Evolutionary conservation across 2,329 filamentous ascomycete genomes (phyloP), one percentile per base, ranked within the genome.

Genomic region (Chalara sp.): DNA sequence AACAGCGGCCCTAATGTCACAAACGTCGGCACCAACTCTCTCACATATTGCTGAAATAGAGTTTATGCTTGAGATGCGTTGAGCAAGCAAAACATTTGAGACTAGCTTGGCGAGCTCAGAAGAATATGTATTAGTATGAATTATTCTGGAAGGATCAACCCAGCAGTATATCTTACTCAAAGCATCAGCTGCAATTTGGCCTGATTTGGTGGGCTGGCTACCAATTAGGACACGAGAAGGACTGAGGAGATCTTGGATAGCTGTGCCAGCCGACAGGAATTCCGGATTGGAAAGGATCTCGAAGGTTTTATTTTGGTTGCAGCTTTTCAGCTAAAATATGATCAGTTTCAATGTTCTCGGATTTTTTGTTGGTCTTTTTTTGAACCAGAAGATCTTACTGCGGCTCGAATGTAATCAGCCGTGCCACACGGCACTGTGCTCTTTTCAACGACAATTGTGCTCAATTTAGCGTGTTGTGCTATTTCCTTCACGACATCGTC

Each of bases 201-300:
- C 86, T 2, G 76, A 70, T 1, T 74, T 66, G 0, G 84, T 87
- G 5, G 74, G 74, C 6, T 78, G 73, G 3, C 80, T 88, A 11
- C 87, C 87, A 63, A 92, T 89, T 41, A 92, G 73, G 11, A 92
- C 80, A 30, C 87, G 80, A 62, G 89, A 84, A 6, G 87, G 87
- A 53, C 76, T 69, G 46, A 88, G 74, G 6, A 92, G 74, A 63
- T 91, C 83, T 44, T 78, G 72, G 55, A 91, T 78, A 4, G 87
- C 87, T 4, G 85, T 89, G 48, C 87, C 87, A 57, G 87, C 87
- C 30, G 87, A 84, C 42, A 92, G 72, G 64, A 91, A 92, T 65
- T 92, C 87, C 5, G 87, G 87, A 68, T 91, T 91, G 44, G 86
- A 89, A 30, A 91, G 76, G 50, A 91, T 81, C 63, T 90, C 84